Base-by-base conservation (phyloP, 345 rosid species). In the Eucalyptus tenuipes region DNA sequence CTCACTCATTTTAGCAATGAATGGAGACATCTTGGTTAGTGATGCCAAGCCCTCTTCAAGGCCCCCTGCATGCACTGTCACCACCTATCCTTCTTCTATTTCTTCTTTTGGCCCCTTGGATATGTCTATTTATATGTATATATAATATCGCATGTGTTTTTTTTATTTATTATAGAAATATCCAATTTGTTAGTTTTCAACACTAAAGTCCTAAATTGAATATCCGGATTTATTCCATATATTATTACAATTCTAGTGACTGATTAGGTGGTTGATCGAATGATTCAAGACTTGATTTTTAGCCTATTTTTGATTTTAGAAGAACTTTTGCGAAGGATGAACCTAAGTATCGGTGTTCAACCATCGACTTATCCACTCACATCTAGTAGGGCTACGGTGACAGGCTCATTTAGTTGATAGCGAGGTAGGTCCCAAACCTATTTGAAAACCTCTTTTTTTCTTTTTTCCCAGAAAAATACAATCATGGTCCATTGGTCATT, bases 361-460 rank as follows among this genome's bases (percentile, higher is more conserved):
- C 45, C 24, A 37, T 37, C 0, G 25, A 11, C 81, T 71, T 37
- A 42, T 20, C 45, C 81, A 9, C 81, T 37, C 81, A 37, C 22
- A 10, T 20, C 81, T 3, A 18, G 27, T 10, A 24, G 5, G 27
- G 44, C 27, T 37, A 24, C 1, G 1, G 15, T 15, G 75, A 64
- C 11, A 1, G 10, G 17, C 11, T 64, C 3, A 8, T 7, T 8
- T 89, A 87, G 91, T 71, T 89, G n/a, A n/a, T 15, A 82, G 4
- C 10, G 81, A 71, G 13, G 7, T 17, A 71, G 5, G 44, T 71
- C 13, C 7, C 25, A 5, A 71, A 9, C 13, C 13, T 22, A 33
- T 33, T 2, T 71, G 6, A 71, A 71, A 37, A 7, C 45, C 15
- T 61, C 4, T 13, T 27, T 5, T 33, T 66, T 31, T 0, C 0